Evolutionary conservation across 1,139 yeast genomes (phyloP).

Genomic region (Pneumocystis carinii): DNA sequence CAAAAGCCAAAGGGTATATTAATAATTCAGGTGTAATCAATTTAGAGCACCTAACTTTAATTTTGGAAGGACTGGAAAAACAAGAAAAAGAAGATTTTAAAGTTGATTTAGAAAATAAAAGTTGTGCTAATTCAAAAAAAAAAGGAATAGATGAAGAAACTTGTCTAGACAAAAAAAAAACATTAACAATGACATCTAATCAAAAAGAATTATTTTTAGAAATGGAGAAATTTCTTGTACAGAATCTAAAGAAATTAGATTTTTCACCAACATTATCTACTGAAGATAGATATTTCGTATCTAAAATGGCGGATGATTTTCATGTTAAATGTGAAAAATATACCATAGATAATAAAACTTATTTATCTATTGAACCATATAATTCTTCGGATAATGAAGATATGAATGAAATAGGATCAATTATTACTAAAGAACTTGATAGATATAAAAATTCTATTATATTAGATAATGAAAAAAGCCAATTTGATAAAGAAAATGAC

Average conservation of each 20-base stretch:
- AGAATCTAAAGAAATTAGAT: not conserved
- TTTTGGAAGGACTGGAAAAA: slow-evolving; percentile 72
- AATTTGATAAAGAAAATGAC: slow-evolving; percentile 30
- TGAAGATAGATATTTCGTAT: not conserved
- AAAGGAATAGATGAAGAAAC: slow-evolving; percentile 45
- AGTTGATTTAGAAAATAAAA: slow-evolving; percentile 57
- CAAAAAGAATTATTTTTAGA: not conserved
- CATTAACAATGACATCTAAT: not conserved
- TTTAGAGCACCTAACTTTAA: slow-evolving; percentile 49
- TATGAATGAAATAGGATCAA: slow-evolving; percentile 16
- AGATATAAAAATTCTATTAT: slow-evolving; percentile 61
- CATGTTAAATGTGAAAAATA: slow-evolving; percentile 32
- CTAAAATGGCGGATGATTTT: slow-evolving; percentile 12
- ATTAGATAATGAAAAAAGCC: slow-evolving; percentile 46
- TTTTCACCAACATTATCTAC: not conserved
- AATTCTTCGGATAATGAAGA: slow-evolving; percentile 4
- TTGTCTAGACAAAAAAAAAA: not conserved
- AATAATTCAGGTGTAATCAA: slow-evolving; percentile 73
- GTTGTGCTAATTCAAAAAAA: slow-evolving; percentile 78
- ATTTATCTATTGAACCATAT: slow-evolving; percentile 24
- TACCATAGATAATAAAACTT: slow-evolving; percentile 39
- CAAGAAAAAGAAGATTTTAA: slow-evolving; percentile 44
- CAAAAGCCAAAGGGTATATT: slow-evolving; percentile 66
- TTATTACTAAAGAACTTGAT: slow-evolving; percentile 23
- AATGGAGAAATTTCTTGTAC: not conserved